Base-by-base conservation (phyloP, 2,329 filamentous ascomycete species). In the Metarhizium album region DNA sequence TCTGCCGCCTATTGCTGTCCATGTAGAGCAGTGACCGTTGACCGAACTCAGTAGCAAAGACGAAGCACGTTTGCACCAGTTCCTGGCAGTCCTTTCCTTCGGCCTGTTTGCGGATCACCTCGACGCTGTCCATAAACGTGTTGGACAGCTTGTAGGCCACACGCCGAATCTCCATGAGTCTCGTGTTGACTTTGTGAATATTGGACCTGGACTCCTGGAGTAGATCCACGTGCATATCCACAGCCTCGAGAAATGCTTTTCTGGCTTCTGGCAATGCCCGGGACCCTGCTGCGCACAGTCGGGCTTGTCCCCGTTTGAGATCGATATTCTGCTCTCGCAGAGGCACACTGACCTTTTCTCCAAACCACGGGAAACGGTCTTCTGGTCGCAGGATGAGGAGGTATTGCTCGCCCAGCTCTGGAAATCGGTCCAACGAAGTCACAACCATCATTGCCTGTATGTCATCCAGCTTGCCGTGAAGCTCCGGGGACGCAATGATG, bases 1-100 rank as follows among this genome's bases (percentile, higher is more conserved):
- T 94, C 58, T 94, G 88, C 47, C 91, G 84, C 50, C 93, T 78
- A 64, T 95, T 97, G 66, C 87, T 86, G 68, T 98, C 93, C 83
- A 98, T 93, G 71, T 95, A 94, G 20, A 93, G 82, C 47, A 95
- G 79, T 2, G 91, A 96, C 56, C 93, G 85, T 65, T 96, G 91
- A 43, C 93, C 93, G 58, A 98, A 98, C 65, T 98, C 93, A 0
- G 93, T 97, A n/a, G 93, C 93, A 62, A 97, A 98, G 40, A 94
- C 87, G 66, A 97, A 98, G 69, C 91, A 98, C 4, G 90, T 95
- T 67, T 98, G 93, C 56, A 98, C 93, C 29, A 98, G 80, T 62
- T 98, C 93, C 60, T 95, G 90, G 64, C 91, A 95, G 57, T 93
- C 86, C 56, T 91, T 79, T 8, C 85, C 87, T 52, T 79, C 77